phyloP scores from a whole-genome alignment of 2,329 filamentous ascomycete species.

The Microsporum audouinii region DNA sequence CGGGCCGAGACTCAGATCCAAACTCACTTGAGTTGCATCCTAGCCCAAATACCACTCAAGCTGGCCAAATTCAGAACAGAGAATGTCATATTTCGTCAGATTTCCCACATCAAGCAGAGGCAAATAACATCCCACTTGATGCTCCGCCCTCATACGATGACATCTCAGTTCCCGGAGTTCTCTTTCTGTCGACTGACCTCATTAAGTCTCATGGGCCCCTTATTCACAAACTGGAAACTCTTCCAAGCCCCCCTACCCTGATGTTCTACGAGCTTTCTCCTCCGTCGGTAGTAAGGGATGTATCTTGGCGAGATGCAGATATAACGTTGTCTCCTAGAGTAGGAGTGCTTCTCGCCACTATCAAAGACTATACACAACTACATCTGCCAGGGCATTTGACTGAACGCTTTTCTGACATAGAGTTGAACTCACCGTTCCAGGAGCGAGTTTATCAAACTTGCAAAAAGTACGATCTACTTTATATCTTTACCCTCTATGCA shows the following conservation, averaged over 20 bases:
- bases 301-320: constrained; percentile 42
- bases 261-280: constrained; percentile 18
- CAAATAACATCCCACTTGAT: not conserved
- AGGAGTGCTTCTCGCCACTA: constrained; percentile 58
- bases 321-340: constrained; percentile 57
- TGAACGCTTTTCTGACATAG: constrained; percentile 2
- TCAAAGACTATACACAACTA: constrained; percentile 61
- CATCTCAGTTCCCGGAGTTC: not conserved
- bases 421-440: constrained; percentile 37
- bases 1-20: constrained; percentile 21
- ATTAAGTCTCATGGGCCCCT: constrained; percentile 19
- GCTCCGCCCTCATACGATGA: not conserved
- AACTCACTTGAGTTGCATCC: not conserved
- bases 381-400: constrained; percentile 51
- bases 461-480: constrained; percentile 53
- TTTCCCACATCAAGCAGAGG: not conserved
- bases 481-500: constrained; percentile 43
- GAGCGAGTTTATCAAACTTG: constrained; percentile 45
- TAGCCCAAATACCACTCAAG: not conserved
- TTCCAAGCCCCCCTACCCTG: constrained; percentile 8
- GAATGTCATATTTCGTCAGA: not conserved
- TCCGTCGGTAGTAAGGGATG: not conserved
- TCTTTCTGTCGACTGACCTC: constrained; percentile 18
- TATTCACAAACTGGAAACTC: constrained; percentile 12
- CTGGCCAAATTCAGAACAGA: not conserved